Percentiles rank a stretch among this genome's conserved stretches.
phyloP scores from a whole-genome alignment of 1,284 basidiomycete species.

The Golubevia pallescens region DNA sequence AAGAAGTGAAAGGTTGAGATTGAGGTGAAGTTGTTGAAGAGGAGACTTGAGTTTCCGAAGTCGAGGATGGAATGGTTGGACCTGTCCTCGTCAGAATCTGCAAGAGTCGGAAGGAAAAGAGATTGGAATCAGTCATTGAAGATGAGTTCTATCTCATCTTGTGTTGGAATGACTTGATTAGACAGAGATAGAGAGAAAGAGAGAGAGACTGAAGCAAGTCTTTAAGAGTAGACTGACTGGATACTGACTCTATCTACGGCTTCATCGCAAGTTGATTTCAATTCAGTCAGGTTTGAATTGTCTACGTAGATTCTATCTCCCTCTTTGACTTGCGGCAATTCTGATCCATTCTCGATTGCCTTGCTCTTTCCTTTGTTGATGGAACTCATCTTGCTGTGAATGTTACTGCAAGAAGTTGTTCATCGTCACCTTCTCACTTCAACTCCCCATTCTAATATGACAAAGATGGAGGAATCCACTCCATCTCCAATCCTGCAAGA shows the following conservation, averaged over 20 bases:
- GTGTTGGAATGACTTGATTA: background rate
- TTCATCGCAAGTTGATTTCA: conserved; percentile 53
- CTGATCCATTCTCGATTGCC: too few species aligned
- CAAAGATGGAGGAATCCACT: too few species aligned
- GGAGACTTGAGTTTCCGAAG: conserved; percentile 2
- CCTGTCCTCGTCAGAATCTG: conserved; percentile 18
- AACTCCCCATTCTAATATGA: too few species aligned
- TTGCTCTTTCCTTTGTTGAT: too few species aligned
- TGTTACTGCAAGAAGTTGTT: too few species aligned
- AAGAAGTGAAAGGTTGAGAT: conserved; percentile 43
- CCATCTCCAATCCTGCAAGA: too few species aligned
- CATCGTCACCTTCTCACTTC: too few species aligned
- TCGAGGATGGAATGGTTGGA: conserved; percentile 8
- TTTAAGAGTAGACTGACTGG: too few species aligned
- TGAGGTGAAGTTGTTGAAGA: conserved; percentile 5
- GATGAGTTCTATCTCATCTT: background rate
- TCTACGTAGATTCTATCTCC: conserved; percentile 46
- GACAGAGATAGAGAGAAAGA: background rate
- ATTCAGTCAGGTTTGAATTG: conserved; percentile 42
- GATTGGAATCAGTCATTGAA: too few species aligned
- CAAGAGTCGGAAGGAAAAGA: conserved; percentile 1
- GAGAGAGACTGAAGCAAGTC: too few species aligned
- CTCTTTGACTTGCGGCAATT: conserved; percentile 13
- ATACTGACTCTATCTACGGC: conserved; percentile 37
- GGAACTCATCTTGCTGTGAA: too few species aligned